Conservation (phyloP, 352 stramenopile genomes). For the Phytophthora gonapodyides region DNA sequence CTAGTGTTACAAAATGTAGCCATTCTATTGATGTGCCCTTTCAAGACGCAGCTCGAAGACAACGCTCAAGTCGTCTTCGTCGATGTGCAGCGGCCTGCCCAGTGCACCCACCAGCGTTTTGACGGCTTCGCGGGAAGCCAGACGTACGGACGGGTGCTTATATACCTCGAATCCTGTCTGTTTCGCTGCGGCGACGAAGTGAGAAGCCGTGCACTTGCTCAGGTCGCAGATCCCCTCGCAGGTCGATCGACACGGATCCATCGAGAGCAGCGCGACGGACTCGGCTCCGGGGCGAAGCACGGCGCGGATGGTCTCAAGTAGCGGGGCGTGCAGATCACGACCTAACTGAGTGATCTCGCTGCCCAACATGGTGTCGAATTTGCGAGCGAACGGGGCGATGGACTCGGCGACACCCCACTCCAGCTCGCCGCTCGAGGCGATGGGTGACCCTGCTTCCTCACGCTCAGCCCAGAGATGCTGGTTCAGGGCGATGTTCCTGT, state of each 20-base stretch:
- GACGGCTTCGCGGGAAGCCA: slow-evolving; percentile 35
- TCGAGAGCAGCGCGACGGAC: slow-evolving; percentile 54
- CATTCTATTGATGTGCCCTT: slow-evolving; percentile 16
- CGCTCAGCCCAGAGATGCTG: slow-evolving; percentile 27
- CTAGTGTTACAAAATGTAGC: slow-evolving; percentile 17
- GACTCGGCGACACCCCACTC: slow-evolving; percentile 41
- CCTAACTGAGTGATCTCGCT: slow-evolving; percentile 69
- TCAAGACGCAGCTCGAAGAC: slow-evolving; percentile 54
- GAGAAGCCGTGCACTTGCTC: slow-evolving; percentile 59
- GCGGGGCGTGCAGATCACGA: slow-evolving; percentile 38
- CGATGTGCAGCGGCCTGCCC: slow-evolving; percentile 42
- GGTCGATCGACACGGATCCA: slow-evolving; percentile 48
- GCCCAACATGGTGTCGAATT: slow-evolving; percentile 62
- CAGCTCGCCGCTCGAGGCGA: slow-evolving; percentile 37
- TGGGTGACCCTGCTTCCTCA: slow-evolving; percentile 6
- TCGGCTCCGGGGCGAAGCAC: slow-evolving; percentile 34
- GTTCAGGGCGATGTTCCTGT: slow-evolving; percentile 50
- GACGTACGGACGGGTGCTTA: slow-evolving; percentile 44
- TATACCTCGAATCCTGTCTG: slow-evolving; percentile 41
- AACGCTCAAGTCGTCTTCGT: slow-evolving; percentile 59
- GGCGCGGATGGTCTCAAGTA: slow-evolving; percentile 48
- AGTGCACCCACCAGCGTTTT: slow-evolving; percentile 48
- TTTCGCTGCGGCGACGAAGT: slow-evolving; percentile 50
- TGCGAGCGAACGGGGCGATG: slow-evolving; percentile 34
- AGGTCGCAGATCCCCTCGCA: slow-evolving; percentile 48